A percentile compares a stretch with the other conserved stretches of the same genome.
Conservation (phyloP, 257 asterid species). For the Osmanthus fragrans region DNA sequence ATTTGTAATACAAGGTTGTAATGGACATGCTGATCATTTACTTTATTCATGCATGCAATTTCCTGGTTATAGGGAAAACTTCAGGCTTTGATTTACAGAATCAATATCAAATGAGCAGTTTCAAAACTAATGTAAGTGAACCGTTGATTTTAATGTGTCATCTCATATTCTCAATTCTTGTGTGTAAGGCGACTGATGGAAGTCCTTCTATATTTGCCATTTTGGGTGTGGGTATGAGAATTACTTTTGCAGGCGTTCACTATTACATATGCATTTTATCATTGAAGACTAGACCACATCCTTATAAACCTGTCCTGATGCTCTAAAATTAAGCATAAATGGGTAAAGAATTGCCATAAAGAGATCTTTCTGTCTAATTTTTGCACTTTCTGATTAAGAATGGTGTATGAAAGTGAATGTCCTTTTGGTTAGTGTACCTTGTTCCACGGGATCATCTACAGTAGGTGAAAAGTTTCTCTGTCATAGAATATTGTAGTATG, state of each 20-base stretch:
- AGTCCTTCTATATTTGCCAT: neutral
- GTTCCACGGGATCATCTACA: neutral
- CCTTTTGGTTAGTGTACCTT: neutral
- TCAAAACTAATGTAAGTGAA: slow-evolving; percentile 51
- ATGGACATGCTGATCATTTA: slow-evolving; percentile 11
- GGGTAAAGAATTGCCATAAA: slow-evolving; percentile 1
- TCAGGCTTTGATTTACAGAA: slow-evolving; percentile 45
- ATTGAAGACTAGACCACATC: neutral
- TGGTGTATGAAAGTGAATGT: neutral
- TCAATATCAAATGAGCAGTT: slow-evolving; percentile 45
- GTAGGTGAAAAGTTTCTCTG: neutral
- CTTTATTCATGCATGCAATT: slow-evolving; percentile 16
- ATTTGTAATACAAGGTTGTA: slow-evolving; percentile 1
- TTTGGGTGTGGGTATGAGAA: neutral
- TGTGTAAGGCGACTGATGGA: slow-evolving; percentile 5
- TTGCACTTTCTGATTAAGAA: neutral
- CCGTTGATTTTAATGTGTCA: neutral
- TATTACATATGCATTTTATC: neutral
- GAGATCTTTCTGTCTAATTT: slow-evolving; percentile 3
- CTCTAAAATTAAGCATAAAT: neutral
- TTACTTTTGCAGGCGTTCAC: neutral
- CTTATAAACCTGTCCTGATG: slow-evolving; percentile 12
- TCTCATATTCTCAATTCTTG: slow-evolving; percentile 3
- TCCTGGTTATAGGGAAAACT: slow-evolving; percentile 46
- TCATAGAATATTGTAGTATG: neutral